A percentile compares a stretch with the other conserved stretches of the same genome.
phyloP scores from a whole-genome alignment of 495 filamentous ascomycete genomes.

The Annulohypoxylon moriforme region DNA sequence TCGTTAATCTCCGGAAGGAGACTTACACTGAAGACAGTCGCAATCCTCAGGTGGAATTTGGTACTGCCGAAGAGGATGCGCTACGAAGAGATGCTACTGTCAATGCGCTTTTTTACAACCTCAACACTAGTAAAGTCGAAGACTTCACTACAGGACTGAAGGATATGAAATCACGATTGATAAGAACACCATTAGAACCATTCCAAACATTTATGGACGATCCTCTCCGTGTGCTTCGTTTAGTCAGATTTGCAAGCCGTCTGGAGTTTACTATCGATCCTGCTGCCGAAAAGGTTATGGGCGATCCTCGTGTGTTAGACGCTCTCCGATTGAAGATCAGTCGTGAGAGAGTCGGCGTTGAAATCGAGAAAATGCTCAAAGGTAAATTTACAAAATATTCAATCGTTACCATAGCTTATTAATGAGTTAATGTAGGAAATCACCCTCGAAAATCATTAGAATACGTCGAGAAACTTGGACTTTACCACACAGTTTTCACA shows the following conservation, averaged over 20 bases:
- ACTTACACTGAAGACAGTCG: slow-evolving; percentile 86
- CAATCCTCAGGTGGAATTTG: slow-evolving; percentile 93
- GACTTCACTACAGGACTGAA: slow-evolving; percentile 84
- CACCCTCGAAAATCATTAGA: slow-evolving; percentile 74
- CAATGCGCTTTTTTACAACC: slow-evolving; percentile 96
- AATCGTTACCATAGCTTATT: neutral
- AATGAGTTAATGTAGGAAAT: slow-evolving; percentile 62
- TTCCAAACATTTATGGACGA: slow-evolving; percentile 96
- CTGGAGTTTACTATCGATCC: slow-evolving; percentile 80
- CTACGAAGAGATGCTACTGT: slow-evolving; percentile 90
- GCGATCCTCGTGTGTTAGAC: slow-evolving; percentile 73
- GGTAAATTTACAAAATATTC: slow-evolving; percentile 55
- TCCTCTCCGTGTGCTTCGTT: slow-evolving; percentile 86
- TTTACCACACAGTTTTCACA: slow-evolving; percentile 86
- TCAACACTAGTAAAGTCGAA: slow-evolving; percentile 80
- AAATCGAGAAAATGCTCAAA: slow-evolving; percentile 90
- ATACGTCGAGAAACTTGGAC: slow-evolving; percentile 76
- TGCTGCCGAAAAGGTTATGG: slow-evolving; percentile 78
- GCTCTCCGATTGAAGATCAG: slow-evolving; percentile 91
- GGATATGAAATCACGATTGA: slow-evolving; percentile 76
- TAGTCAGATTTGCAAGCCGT: slow-evolving; percentile 90
- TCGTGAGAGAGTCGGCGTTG: slow-evolving; percentile 83
- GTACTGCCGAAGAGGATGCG: slow-evolving; percentile 90
- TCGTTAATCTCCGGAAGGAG: slow-evolving; percentile 95
- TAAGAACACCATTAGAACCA: slow-evolving; percentile 89